Percentiles rank a stretch among this genome's conserved stretches.
Evolutionary conservation across 805 yeast species (phyloP).

Genomic region (Nakazawaea ishiwadae): DNA sequence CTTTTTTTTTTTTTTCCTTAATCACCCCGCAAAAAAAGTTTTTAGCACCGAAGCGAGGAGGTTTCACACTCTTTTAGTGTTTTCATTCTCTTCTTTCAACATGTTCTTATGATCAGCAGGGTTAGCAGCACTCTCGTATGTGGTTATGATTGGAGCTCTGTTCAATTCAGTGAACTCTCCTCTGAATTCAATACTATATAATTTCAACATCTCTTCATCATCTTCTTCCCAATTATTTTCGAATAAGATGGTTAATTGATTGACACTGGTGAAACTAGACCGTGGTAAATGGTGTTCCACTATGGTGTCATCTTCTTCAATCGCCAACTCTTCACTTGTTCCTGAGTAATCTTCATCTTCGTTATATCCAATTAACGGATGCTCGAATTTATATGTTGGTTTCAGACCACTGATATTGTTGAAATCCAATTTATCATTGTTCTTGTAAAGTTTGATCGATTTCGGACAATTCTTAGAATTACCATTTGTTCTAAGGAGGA

Average conservation of each 20-base stretch:
- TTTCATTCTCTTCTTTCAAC: conserved; percentile 19
- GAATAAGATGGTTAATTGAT: conserved; percentile 62
- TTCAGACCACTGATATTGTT: conserved; percentile 46
- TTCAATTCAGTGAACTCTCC: conserved; percentile 60
- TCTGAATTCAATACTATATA: conserved; percentile 73
- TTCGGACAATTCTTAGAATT: conserved; percentile 60
- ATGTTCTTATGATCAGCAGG: conserved; percentile 75
- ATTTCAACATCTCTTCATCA: conserved; percentile 49
- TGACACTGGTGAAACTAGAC: conserved; percentile 64
- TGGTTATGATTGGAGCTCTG: conserved; percentile 67
- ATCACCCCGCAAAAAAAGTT: too few species aligned
- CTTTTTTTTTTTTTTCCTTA: background rate
- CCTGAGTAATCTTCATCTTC: conserved; percentile 32
- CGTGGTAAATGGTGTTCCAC: conserved; percentile 83
- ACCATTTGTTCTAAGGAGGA: conserved; percentile 64
- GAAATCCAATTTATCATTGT: conserved; percentile 68
- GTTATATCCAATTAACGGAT: conserved; percentile 57
- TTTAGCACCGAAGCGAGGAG: too few species aligned
- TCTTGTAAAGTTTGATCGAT: conserved; percentile 66
- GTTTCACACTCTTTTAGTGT: conserved; percentile 5
- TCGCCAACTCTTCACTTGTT: conserved; percentile 19
- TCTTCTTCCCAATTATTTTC: conserved; percentile 62
- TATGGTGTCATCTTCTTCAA: conserved; percentile 46
- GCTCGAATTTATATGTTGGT: conserved; percentile 49
- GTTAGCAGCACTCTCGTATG: conserved; percentile 90